Percentiles rank a stretch among this genome's conserved stretches.
phyloP scores from a whole-genome alignment of 192 early-diverging fungal genomes.

The Coemansia sp. region DNA sequence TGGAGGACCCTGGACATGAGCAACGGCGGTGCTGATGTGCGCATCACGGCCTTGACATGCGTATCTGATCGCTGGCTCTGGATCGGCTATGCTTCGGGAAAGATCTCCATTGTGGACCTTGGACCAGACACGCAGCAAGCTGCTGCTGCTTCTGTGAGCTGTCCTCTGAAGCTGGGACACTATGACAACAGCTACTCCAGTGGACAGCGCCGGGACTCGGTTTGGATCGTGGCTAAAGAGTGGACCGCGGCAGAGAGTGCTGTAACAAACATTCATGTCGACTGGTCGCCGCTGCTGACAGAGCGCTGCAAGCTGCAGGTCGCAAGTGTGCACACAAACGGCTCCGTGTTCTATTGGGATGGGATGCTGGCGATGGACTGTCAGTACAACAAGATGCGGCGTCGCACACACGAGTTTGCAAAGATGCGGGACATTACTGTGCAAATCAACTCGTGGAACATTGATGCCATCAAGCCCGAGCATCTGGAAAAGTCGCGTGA shows the following conservation, averaged over 20 bases:
- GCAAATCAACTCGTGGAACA: constrained; percentile 91
- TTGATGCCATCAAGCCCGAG: constrained; percentile 85
- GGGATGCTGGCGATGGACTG: constrained; percentile 35
- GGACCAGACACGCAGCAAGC: constrained; percentile 14
- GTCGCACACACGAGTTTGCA: constrained; percentile 63
- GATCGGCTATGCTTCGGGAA: constrained; percentile 45
- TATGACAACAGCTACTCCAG: constrained; percentile 3
- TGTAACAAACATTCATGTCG: constrained; percentile 29
- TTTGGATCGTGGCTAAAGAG: constrained; percentile 43
- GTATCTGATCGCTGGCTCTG: constrained; percentile 42
- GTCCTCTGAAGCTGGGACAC: constrained; percentile 16
- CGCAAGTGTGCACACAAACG: constrained; percentile 45
- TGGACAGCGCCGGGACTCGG: constrained; percentile 15
- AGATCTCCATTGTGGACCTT: constrained; percentile 33
- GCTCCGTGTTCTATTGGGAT: constrained; percentile 53
- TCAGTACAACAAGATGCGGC: constrained; percentile 61
- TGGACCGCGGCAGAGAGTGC: constrained; percentile 38
- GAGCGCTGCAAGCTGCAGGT: constrained; percentile 36
- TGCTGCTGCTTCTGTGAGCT: not conserved
- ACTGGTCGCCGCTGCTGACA: constrained; percentile 47
- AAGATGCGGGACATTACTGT: constrained; percentile 66
- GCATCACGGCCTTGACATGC: constrained; percentile 45
- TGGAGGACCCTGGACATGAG: constrained; percentile 49
- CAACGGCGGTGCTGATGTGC: constrained; percentile 29
- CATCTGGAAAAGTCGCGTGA: constrained; percentile 60